Evolutionary conservation across 2,329 filamentous ascomycete genomes (phyloP).

Genomic region (Microcera coccophila): DNA sequence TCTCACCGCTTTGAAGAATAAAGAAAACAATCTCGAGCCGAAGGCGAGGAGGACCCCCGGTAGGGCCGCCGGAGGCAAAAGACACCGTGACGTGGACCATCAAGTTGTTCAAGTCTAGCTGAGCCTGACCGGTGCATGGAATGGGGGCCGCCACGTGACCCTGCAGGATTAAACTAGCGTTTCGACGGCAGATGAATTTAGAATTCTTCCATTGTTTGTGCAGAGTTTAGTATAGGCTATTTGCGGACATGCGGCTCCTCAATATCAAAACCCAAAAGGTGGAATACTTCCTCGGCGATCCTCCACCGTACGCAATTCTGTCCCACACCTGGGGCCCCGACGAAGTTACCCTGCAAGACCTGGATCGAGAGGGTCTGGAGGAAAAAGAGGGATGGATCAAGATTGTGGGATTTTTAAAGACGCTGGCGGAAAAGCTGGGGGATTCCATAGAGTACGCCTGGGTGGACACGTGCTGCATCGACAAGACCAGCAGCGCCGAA

Average conservation of each 20-base stretch:
- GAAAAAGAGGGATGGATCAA: slow-evolving; percentile 11
- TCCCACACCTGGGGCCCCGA: slow-evolving; percentile 12
- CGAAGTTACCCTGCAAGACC: slow-evolving; percentile 12
- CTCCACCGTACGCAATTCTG: slow-evolving; percentile 12
- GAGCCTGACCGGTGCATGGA: too few species aligned
- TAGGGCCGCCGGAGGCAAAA: too few species aligned
- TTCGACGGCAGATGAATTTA: too few species aligned
- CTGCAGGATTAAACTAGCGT: not conserved
- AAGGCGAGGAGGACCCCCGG: too few species aligned
- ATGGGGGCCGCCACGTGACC: not conserved
- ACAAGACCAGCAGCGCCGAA: slow-evolving; percentile 17
- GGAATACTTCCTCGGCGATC: slow-evolving; percentile 7
- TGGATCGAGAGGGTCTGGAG: slow-evolving; percentile 1
- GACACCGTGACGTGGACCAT: too few species aligned
- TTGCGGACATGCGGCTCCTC: slow-evolving; percentile 11
- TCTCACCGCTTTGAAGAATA: too few species aligned
- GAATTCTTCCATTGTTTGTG: not conserved
- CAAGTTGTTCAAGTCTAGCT: too few species aligned
- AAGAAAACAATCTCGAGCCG: too few species aligned
- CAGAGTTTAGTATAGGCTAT: too few species aligned
- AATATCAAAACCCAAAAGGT: slow-evolving; percentile 9
- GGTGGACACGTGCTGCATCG: slow-evolving; percentile 15
- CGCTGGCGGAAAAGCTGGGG: not conserved
- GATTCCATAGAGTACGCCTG: slow-evolving; percentile 8
- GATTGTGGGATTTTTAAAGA: slow-evolving; percentile 10